phyloP scores from a whole-genome alignment of 1,139 yeast species.

The Entelexis paramagnoliae region DNA sequence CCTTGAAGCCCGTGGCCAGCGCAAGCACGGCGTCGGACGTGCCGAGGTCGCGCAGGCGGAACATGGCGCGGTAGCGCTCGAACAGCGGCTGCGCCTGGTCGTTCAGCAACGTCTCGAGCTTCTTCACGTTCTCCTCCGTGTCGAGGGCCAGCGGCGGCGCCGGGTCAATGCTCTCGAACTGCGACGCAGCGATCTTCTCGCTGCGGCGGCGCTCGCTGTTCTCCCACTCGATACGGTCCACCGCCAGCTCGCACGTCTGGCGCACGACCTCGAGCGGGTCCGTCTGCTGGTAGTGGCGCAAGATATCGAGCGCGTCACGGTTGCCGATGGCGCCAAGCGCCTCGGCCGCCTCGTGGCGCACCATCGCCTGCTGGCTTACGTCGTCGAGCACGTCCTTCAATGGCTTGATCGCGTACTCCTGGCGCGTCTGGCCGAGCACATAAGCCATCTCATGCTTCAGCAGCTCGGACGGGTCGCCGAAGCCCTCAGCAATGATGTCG shows the following conservation, averaged over 20 bases:
- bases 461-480: constrained; percentile 75
- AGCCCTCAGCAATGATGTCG: constrained; percentile 70
- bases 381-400: constrained; percentile 64
- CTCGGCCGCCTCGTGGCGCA: constrained; percentile 98
- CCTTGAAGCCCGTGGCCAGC: constrained; percentile 78
- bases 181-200: constrained; percentile 65
- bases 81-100: constrained; percentile 71
- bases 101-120: constrained; percentile 58
- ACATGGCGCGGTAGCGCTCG: constrained; percentile 97
- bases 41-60: constrained; percentile 89
- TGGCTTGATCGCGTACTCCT: constrained; percentile 62
- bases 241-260: constrained; percentile 96
- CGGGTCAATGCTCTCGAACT: constrained; percentile 86
- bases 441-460: constrained; percentile 97
- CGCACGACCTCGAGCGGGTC: constrained; percentile 84
- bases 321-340: constrained; percentile 96
- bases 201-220: constrained; percentile 50
- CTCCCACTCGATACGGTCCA: constrained; percentile 91
- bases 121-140: constrained; percentile 42
- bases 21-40: constrained; percentile 88
- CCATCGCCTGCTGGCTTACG: constrained; percentile 68
- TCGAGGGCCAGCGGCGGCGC: constrained; percentile 88
- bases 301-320: constrained; percentile 55
- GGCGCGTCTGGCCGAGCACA: constrained; percentile 93
- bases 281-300: constrained; percentile 50